Evolutionary conservation across 2,329 filamentous ascomycete species (phyloP).

Genomic region (Aspergillus neotritici): DNA sequence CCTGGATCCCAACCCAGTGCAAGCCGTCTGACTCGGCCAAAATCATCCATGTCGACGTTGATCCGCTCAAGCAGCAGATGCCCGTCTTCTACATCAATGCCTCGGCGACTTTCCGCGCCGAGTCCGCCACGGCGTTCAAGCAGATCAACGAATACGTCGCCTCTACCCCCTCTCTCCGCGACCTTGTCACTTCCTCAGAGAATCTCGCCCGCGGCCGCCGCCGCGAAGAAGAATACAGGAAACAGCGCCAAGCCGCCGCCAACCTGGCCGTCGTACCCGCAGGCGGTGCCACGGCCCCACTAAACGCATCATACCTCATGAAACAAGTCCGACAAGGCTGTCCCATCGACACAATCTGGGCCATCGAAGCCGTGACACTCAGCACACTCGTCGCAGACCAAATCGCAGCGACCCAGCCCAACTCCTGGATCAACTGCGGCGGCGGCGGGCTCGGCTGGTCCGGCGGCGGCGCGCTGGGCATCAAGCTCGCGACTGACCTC

Average conservation of each 20-base stretch:
- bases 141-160: slow-evolving; percentile 63
- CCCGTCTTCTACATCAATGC: slow-evolving; percentile 67
- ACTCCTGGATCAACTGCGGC: slow-evolving; percentile 75
- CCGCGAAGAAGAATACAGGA: slow-evolving; percentile 54
- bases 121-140: slow-evolving; percentile 58
- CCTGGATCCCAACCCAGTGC: slow-evolving; percentile 80
- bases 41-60: slow-evolving; percentile 61
- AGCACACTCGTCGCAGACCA: slow-evolving; percentile 64
- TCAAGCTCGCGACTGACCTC: slow-evolving; percentile 63
- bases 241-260: slow-evolving; percentile 57
- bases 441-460: slow-evolving; percentile 77
- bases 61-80: slow-evolving; percentile 67
- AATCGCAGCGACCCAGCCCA: slow-evolving; percentile 60
- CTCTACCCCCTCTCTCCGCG: slow-evolving; percentile 39
- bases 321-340: slow-evolving; percentile 52
- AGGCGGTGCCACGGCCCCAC: slow-evolving; percentile 53
- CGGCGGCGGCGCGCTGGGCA: slow-evolving; percentile 67
- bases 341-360: slow-evolving; percentile 65
- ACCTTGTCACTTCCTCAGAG: slow-evolving; percentile 38
- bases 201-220: slow-evolving; percentile 47
- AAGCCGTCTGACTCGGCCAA: slow-evolving; percentile 52
- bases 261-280: slow-evolving; percentile 49
- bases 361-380: slow-evolving; percentile 72
- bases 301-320: slow-evolving; percentile 56
- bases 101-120: slow-evolving; percentile 60